Evolutionary conservation across 169 alveolate species (phyloP).

Genomic region (Perkinsus marinus): DNA sequence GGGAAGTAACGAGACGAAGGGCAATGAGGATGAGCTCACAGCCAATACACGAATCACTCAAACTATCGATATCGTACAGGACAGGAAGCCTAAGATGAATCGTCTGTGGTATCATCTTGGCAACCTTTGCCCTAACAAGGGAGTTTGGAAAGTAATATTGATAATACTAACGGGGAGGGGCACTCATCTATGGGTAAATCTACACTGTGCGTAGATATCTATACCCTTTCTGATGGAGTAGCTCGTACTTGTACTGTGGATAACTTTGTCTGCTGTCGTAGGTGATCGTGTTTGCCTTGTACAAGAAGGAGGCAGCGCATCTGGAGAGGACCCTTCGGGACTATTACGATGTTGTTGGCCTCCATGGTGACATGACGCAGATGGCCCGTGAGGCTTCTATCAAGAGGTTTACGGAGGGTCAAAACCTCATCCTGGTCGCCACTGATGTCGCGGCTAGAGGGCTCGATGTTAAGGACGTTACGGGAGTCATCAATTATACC

Average conservation of each 20-base stretch:
- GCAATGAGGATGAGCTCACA: slow-evolving; percentile 62
- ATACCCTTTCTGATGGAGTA: too few species aligned
- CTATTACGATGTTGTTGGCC: slow-evolving; percentile 40
- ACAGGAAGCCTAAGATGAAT: not conserved
- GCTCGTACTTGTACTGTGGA: slow-evolving; percentile 59
- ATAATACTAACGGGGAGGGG: slow-evolving; percentile 1
- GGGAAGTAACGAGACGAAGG: slow-evolving; percentile 60
- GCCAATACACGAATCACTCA: slow-evolving; percentile 67
- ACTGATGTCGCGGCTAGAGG: slow-evolving; percentile 81
- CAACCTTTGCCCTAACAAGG: slow-evolving; percentile 16
- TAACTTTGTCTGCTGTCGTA: slow-evolving; percentile 10
- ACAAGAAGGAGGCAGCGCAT: slow-evolving; percentile 48
- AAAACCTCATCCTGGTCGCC: slow-evolving; percentile 42
- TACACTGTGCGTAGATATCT: too few species aligned
- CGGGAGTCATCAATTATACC: slow-evolving; percentile 62
- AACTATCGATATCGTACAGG: slow-evolving; percentile 1
- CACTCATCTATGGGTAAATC: not conserved
- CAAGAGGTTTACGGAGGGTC: slow-evolving; percentile 28
- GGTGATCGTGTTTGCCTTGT: slow-evolving; percentile 46
- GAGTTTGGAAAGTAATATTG: slow-evolving; percentile 16
- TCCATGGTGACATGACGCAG: slow-evolving; percentile 51
- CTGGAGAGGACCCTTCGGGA: slow-evolving; percentile 35
- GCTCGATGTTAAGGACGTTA: slow-evolving; percentile 63
- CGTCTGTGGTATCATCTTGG: slow-evolving; percentile 4
- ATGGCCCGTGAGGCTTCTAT: slow-evolving; percentile 27